Percentiles rank a stretch among this genome's conserved stretches.
phyloP scores from a whole-genome alignment of 768 basidiomycete genomes.

The Suillus lakei region DNA sequence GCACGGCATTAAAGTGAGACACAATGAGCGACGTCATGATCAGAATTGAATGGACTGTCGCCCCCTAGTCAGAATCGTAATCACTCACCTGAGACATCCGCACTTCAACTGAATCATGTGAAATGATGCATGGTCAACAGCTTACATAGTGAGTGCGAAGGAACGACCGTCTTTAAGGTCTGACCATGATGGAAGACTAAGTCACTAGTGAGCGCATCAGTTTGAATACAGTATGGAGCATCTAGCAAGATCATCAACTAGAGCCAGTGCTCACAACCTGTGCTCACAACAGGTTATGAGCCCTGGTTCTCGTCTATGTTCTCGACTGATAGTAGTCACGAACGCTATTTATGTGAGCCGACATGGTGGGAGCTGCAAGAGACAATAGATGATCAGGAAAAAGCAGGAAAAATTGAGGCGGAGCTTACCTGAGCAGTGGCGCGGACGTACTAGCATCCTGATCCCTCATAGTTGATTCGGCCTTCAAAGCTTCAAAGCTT shows the following conservation, averaged over 20 bases:
- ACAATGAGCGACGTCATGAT: neutral
- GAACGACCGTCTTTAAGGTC: neutral
- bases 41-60: neutral
- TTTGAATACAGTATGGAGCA: too few species aligned
- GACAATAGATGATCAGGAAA: too few species aligned
- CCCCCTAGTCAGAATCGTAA: constrained; percentile 5
- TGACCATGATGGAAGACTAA: neutral
- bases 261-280: neutral
- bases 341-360: neutral
- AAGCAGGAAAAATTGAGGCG: too few species aligned
- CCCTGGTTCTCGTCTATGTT: neutral
- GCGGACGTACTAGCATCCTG: too few species aligned
- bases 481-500: too few species aligned
- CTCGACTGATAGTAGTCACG: neutral
- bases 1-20: constrained; percentile 1
- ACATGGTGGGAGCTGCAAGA: neutral
- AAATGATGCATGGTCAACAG: neutral
- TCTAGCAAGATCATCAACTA: neutral
- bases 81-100: constrained; percentile 4
- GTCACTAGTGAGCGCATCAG: too few species aligned
- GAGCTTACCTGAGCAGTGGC: too few species aligned
- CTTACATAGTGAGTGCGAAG: neutral
- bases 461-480: too few species aligned
- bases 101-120: neutral
- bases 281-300: neutral